phyloP scores from a whole-genome alignment of 73 alveolate genomes.

The Paramecium sexaurelia region DNA sequence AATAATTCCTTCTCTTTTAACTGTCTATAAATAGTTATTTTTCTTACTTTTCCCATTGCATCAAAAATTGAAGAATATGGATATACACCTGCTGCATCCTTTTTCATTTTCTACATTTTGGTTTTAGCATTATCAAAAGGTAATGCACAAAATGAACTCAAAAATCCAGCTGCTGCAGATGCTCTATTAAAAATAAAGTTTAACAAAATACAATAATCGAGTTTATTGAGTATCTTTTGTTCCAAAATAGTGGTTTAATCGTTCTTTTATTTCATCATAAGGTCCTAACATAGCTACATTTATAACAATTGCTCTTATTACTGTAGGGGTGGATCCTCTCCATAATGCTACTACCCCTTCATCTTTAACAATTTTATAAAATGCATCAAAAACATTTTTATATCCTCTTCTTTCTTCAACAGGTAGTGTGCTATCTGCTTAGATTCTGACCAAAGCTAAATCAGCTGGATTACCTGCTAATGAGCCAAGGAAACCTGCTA shows the following conservation, averaged over 20 bases:
- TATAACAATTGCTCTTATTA: conserved; percentile 93
- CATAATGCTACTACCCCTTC: conserved; percentile 84
- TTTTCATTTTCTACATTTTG: conserved; percentile 85
- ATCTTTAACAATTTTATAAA: conserved; percentile 82
- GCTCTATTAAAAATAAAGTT: conserved; percentile 68
- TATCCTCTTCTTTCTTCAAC: conserved; percentile 88
- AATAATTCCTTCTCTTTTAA: conserved; percentile 71
- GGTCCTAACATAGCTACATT: conserved; percentile 86
- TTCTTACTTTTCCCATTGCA: conserved; percentile 72
- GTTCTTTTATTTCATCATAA: conserved; percentile 86
- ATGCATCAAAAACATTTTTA: conserved; percentile 88
- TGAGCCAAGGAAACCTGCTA: conserved; percentile 93
- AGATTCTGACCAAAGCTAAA: conserved; percentile 92
- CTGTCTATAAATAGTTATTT: not conserved
- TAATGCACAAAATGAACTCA: conserved; percentile 88
- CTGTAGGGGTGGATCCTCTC: conserved; percentile 90
- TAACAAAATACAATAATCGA: conserved; percentile 51
- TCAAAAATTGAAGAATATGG: conserved; percentile 81
- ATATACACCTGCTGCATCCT: conserved; percentile 75
- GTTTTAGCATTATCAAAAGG: conserved; percentile 97
- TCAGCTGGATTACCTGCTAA: conserved; percentile 97
- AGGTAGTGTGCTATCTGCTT: conserved; percentile 86
- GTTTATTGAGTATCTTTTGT: conserved; percentile 65
- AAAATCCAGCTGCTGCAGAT: conserved; percentile 83
- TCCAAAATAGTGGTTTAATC: conserved; percentile 73